phyloP scores from a whole-genome alignment of 306 rosid species.

The Lithocarpus polystachyus region DNA sequence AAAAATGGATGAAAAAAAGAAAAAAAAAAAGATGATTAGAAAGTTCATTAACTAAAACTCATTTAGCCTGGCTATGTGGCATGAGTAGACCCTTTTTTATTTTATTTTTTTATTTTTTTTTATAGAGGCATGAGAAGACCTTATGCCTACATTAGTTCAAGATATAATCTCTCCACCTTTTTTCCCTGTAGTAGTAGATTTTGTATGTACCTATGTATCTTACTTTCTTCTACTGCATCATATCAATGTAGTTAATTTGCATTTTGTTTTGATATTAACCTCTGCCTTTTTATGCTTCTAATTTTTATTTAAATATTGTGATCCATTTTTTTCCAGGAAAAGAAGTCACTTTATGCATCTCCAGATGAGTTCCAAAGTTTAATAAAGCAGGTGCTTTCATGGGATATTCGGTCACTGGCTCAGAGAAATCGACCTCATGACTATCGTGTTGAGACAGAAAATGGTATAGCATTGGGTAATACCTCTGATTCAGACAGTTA shows the following conservation, averaged over 20 bases:
- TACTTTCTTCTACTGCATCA: too few relatives aligned
- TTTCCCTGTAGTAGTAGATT: background rate
- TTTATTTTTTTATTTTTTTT: background rate
- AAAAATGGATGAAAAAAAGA: too few relatives aligned
- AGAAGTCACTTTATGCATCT: constrained; percentile 70
- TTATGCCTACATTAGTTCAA: background rate
- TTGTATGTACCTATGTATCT: too few relatives aligned
- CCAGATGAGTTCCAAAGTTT: constrained; percentile 63
- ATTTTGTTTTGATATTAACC: background rate
- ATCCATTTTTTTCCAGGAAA: constrained; percentile 45
- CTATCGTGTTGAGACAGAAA: constrained; percentile 28
- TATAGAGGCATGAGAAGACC: background rate
- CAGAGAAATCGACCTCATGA: constrained; percentile 70
- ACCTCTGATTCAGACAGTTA: constrained; percentile 45
- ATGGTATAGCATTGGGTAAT: constrained; percentile 19
- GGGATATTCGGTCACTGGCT: constrained; percentile 87
- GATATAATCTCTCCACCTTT: background rate
- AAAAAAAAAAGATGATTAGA: too few relatives aligned
- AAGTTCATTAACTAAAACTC: background rate
- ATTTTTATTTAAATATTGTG: background rate
- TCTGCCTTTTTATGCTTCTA: background rate
- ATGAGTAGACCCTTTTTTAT: background rate
- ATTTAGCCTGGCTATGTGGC: background rate
- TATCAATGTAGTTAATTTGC: background rate
- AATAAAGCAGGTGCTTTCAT: constrained; percentile 83